Evolutionary conservation across 257 asterid species (phyloP), one percentile per base, ranked within the genome.

Genomic region (Echium plantagineum): DNA sequence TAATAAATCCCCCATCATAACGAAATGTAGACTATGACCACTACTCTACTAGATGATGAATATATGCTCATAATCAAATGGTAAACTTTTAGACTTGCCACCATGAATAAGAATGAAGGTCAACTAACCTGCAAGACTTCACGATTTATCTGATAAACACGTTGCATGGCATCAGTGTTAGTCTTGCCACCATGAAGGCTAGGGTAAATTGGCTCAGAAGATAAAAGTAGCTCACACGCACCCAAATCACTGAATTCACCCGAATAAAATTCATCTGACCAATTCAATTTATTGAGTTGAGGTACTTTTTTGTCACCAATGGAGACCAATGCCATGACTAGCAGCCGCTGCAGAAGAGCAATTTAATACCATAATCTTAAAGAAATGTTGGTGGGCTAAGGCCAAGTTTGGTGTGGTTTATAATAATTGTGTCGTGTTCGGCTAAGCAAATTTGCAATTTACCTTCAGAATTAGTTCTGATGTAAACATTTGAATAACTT

Each of bases 401-500:
- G n/a, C n/a, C n/a, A n/a, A n/a, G n/a, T n/a, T n/a, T n/a, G n/a
- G n/a, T n/a, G n/a, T n/a, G n/a, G 26, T 24, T 24, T 24, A 24
- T 1, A 24, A 3, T 1, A 24, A 24, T 5, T 20, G 46, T 31
- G 70, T 55, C 59, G 53, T 63, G 57, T 63, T 18, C 46, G 63
- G 62, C 69, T 52, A 73, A 55, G 46, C 53, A 69, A 63, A 71
- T 61, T 30, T 51, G 58, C 26, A 52, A 55, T 28, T 69, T 46
- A 87, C 95, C 95, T 86, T 84, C 72, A 90, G 67, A 61, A 59
- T 72, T 30, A 81, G 63, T 70, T 90, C 95, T 32, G 84, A 77
- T 68, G 69, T 30, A 69, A 81, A 80, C 95, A 90, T 90, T 73
- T 59, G 83, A n/a, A 75, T 81, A 59, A 86, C 57, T 78, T 83